Conservation (phyloP, 768 basidiomycete species). For the Lentinula guzmanii region DNA sequence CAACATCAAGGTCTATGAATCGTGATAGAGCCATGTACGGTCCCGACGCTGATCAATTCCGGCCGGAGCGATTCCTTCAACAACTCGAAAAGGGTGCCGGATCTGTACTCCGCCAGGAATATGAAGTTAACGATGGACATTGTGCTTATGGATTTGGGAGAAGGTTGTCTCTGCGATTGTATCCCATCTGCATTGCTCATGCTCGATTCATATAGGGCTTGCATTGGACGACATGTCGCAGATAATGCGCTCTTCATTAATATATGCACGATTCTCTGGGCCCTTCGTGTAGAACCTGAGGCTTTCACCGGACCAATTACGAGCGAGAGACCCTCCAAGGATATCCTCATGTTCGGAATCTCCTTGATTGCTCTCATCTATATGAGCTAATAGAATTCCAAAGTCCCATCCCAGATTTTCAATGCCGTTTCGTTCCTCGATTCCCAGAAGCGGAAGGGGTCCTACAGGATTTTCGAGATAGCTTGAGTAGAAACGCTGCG, state of each 20-base stretch:
- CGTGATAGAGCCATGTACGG: background rate
- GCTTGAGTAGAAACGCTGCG: too few relatives aligned
- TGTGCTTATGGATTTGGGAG: constrained; percentile 2
- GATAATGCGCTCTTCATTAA: constrained; percentile 3
- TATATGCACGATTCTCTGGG: background rate
- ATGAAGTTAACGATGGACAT: background rate
- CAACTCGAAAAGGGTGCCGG: background rate
- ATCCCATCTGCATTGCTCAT: background rate
- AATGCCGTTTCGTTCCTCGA: background rate
- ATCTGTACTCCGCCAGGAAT: background rate
- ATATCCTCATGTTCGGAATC: background rate
- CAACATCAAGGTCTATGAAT: background rate
- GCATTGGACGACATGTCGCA: constrained; percentile 1
- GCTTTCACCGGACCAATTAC: background rate
- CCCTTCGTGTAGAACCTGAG: background rate
- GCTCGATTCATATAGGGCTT: background rate
- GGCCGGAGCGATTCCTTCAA: background rate
- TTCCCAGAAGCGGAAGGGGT: background rate
- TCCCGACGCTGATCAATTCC: background rate
- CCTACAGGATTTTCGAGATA: background rate
- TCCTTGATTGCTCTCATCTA: background rate
- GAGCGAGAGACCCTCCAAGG: background rate
- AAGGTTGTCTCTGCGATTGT: background rate
- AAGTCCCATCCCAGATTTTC: background rate
- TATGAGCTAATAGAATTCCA: background rate